Evolutionary conservation across 805 yeast genomes (phyloP), one percentile per base, ranked within the genome.

Genomic region (Kluyveromyces aestuarii): DNA sequence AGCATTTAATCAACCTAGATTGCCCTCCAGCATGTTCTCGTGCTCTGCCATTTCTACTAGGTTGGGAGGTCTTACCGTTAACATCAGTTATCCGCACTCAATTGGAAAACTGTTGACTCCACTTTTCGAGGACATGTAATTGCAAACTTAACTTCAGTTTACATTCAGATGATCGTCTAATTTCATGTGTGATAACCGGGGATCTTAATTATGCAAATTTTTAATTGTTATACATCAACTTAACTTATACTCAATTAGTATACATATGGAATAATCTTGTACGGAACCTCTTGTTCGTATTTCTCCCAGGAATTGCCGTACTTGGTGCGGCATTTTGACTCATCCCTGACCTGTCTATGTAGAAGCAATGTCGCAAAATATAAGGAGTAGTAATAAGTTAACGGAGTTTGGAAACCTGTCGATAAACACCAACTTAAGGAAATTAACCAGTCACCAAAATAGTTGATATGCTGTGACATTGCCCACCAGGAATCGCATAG

Each of bases 401-500:
- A 71, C 5, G 87, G 84, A 0, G 96, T 83, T 51, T 72, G 73
- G 56, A 82, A 77, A 10, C 96, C 96, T 1, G 97, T 87, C 9
- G 96, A 83, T 53, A 93, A 72, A 66, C 96, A 88, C 96, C 96
- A 91, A 41, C 95, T 80, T 72, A 86, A 74, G 0, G 96, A 87
- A 60, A 89, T 82, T 40, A 93, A 63, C 90, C 96, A 88, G 70
- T 93, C 99, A 40, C 99, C 99, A 50, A 90, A 76, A 67, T 93
- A 93, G 63, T 93, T 93, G 62, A 87, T 88, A 65, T 93, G 99
- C 56, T 95, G 96, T 7, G 96, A 81, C 17, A 73, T 65, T 2
- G 84, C 85, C 99, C 99, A 93, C 99, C 98, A 93, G 2, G 98
- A 96, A 59, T 88, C 93, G 48, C 81, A 77, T 41, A 93, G 70